Percentiles rank a stretch among this genome's conserved stretches.
phyloP scores from a whole-genome alignment of 2,329 filamentous ascomycete genomes.

The Calonectria hongkongensis region DNA sequence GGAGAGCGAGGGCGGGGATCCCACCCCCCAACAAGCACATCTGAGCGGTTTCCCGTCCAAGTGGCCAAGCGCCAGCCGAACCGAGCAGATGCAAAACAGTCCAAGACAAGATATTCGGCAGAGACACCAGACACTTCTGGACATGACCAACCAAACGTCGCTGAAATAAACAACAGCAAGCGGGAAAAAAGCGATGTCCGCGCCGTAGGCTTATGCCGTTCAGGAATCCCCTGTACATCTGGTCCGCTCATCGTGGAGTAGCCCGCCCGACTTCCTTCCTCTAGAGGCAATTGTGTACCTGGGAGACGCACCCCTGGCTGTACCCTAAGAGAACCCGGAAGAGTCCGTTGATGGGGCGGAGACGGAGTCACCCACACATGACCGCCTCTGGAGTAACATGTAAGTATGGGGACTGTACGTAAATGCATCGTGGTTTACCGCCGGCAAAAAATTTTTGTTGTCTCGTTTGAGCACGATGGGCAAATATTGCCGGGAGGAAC shows the following conservation, averaged over 20 bases:
- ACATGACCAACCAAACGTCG: constrained; percentile 19
- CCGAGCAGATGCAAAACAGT: constrained; percentile 18
- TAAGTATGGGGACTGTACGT: constrained; percentile 26
- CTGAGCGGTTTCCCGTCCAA: constrained; percentile 11
- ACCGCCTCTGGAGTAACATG: constrained; percentile 27
- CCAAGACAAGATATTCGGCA: constrained; percentile 6
- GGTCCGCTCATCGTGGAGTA: constrained; percentile 31
- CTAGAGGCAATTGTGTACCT: constrained; percentile 38
- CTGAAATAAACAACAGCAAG: constrained; percentile 18
- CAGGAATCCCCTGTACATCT: constrained; percentile 13
- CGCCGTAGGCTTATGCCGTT: constrained; percentile 11
- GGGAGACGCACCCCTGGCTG: constrained; percentile 13
- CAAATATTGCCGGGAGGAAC: constrained; percentile 8
- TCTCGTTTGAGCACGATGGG: neutral
- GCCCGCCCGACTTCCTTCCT: constrained; percentile 35
- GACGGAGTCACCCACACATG: constrained; percentile 22
- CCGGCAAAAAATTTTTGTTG: neutral
- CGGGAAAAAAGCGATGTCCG: constrained; percentile 1
- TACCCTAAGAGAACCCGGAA: constrained; percentile 32
- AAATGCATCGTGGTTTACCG: constrained; percentile 16
- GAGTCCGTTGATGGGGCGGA: constrained; percentile 35
- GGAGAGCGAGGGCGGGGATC: constrained; percentile 7
- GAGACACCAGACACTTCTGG: neutral
- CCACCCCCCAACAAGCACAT: constrained; percentile 15
- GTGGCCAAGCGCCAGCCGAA: constrained; percentile 2